These are phyloP conservation scores for Aegilops longissima DNA, from an alignment of 176 grass and related monocot species.

Conservation along the genomic window DNA sequence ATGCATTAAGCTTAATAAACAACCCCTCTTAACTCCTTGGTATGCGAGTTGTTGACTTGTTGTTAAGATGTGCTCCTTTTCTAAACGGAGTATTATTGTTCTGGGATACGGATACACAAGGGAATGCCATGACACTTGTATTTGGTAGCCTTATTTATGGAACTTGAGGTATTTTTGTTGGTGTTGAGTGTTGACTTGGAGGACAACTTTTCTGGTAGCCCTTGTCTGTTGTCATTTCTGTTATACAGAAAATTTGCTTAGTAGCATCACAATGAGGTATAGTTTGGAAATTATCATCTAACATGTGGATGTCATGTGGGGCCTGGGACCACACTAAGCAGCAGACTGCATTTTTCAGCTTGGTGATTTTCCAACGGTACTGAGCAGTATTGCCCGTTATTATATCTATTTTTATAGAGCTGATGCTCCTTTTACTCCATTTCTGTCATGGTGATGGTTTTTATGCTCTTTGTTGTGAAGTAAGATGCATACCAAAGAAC, in stretches of 20 bases:
- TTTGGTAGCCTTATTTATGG: background rate
- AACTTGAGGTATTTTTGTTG: background rate
- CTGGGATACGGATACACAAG: background rate
- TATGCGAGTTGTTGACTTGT: background rate
- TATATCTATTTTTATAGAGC: background rate
- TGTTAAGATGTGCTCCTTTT: background rate
- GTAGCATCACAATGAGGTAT: background rate
- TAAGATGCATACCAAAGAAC: background rate
- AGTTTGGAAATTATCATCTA: background rate
- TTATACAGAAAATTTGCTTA: background rate
- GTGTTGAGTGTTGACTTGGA: background rate
- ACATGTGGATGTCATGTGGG: background rate
- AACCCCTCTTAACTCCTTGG: background rate
- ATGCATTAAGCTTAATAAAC: background rate
- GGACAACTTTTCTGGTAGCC: background rate
- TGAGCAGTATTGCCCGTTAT: background rate
- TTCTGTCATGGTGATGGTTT: conserved; percentile 11
- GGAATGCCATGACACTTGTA: conserved; percentile 18
- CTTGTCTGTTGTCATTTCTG: background rate
- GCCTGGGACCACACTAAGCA: background rate
- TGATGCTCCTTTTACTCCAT: background rate
- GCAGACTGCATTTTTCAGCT: background rate
- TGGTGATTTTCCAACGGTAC: background rate
- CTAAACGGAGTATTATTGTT: background rate
- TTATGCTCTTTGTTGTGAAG: background rate